Evolutionary conservation across 2,329 filamentous ascomycete species (phyloP).

Genomic region (Aspergillus sp.): DNA sequence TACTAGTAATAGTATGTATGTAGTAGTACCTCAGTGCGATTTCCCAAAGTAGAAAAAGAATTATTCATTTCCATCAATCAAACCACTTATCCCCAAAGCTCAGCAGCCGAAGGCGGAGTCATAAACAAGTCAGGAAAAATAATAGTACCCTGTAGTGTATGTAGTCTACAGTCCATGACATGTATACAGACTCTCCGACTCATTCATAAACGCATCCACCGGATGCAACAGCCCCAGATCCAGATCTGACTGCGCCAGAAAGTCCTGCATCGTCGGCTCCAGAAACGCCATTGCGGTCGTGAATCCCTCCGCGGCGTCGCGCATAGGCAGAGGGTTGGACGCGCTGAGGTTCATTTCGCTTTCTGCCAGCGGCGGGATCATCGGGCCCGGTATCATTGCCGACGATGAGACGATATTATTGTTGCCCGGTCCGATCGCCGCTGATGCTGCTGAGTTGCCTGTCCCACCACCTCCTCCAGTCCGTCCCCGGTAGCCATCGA

Average conservation of each 20-base stretch:
- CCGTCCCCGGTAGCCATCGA: conserved; percentile 14
- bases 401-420: background rate
- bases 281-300: conserved; percentile 31
- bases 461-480: background rate
- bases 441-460: background rate
- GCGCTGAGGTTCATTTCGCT: conserved; percentile 5
- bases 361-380: conserved; percentile 1
- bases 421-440: conserved; percentile 1
- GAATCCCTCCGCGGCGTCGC: conserved; percentile 22
- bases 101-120: too few relatives aligned
- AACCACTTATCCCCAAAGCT: too few relatives aligned
- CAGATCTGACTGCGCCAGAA: conserved; percentile 29
- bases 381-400: conserved; percentile 4
- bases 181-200: conserved; percentile 24
- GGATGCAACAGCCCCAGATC: conserved; percentile 26
- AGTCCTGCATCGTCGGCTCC: conserved; percentile 32
- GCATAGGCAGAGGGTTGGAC: conserved; percentile 6
- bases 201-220: conserved; percentile 26
- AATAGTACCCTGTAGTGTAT: too few relatives aligned
- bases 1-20: too few relatives aligned
- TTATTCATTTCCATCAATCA: too few relatives aligned
- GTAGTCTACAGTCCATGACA: conserved; percentile 15
- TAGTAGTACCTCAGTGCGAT: too few relatives aligned
- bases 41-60: too few relatives aligned
- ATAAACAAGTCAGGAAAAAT: too few relatives aligned